Base-by-base conservation (phyloP, 805 yeast species). In the Candida orba region DNA sequence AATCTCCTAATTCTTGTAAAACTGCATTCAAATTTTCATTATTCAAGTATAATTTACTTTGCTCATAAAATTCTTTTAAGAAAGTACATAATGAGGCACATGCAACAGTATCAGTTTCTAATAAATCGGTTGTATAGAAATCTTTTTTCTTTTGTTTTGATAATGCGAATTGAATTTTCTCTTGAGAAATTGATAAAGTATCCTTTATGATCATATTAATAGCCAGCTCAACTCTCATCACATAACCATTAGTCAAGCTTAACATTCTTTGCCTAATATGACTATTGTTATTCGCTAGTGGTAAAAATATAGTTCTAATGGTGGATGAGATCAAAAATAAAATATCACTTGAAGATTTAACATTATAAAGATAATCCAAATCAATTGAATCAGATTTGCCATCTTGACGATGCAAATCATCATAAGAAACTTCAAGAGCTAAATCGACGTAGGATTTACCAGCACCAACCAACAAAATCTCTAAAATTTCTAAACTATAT, bases 61-160 rank as follows among this genome's bases (percentile, higher is more conserved):
- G 69, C 18, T 63, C 63, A 51, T 73, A 62, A 39, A 74, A 55
- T 17, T 64, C 65, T 14, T 57, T 58, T 42, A 84, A 61, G 51
- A 83, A 77, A 8, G 67, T 71, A 4, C 81, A 72, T 6, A 85
- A 65, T 39, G 76, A 76, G 31, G 75, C 78, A 52, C 95, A 85
- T 0, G 90, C 79, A 35, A 74, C 73, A 0, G 95, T 86, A 52
- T 81, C 85, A 39, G 81, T 81, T 44, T 75, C 76, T 15, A 58
- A 43, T 22, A 64, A 43, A 39, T 69, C 67, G 40, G 63, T 66
- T n/a, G 78, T 59, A 37, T 68, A 56, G 56, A 79, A 86, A 58
- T 91, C 97, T 49, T 79, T 84, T 57, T 76, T 77, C 61, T 80
- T 81, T 58, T 90, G 96, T 51, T 76, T 78, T 22, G 80, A 66